These are phyloP conservation scores for Cucurbita argyrosperma DNA, from an alignment of 306 rosid genomes.

Conservation along the genomic window DNA sequence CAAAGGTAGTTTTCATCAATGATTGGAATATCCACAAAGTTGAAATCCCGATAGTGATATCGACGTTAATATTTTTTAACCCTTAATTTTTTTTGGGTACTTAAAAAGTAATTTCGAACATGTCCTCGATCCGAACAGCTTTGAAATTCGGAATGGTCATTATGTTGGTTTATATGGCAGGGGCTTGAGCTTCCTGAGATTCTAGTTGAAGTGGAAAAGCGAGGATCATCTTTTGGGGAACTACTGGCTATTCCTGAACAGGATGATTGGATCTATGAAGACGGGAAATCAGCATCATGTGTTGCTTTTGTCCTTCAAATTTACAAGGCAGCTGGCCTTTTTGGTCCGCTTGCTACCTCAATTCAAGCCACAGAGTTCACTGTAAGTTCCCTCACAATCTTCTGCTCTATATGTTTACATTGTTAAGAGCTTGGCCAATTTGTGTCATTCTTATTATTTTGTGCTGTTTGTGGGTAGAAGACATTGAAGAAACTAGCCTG, in stretches of 20 bases:
- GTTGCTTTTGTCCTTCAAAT: conserved; percentile 73
- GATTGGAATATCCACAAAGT: too few relatives aligned
- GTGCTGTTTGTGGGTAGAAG: neutral
- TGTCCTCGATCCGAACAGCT: too few relatives aligned
- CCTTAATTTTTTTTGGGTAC: too few relatives aligned
- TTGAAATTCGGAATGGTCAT: too few relatives aligned
- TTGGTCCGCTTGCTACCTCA: conserved; percentile 47
- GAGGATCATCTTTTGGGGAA: conserved; percentile 59
- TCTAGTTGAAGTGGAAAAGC: conserved; percentile 54
- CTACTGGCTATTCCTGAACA: conserved; percentile 79
- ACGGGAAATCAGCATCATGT: conserved; percentile 83
- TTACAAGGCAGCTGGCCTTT: conserved; percentile 80
- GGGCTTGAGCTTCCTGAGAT: conserved; percentile 58
- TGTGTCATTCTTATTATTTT: neutral
- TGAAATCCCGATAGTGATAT: too few relatives aligned
- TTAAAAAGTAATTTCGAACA: too few relatives aligned
- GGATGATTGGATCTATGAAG: conserved; percentile 81
- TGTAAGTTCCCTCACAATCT: conserved; percentile 25
- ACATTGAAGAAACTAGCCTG: neutral
- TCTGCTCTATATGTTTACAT: neutral
- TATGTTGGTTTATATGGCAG: conserved; percentile 13
- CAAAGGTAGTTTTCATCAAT: conserved; percentile 24
- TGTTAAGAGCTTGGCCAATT: neutral
- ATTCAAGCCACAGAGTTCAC: conserved; percentile 90
- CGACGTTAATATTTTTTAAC: neutral